Conservation (phyloP, 805 yeast genomes). For the Geotrichum ghanense region DNA sequence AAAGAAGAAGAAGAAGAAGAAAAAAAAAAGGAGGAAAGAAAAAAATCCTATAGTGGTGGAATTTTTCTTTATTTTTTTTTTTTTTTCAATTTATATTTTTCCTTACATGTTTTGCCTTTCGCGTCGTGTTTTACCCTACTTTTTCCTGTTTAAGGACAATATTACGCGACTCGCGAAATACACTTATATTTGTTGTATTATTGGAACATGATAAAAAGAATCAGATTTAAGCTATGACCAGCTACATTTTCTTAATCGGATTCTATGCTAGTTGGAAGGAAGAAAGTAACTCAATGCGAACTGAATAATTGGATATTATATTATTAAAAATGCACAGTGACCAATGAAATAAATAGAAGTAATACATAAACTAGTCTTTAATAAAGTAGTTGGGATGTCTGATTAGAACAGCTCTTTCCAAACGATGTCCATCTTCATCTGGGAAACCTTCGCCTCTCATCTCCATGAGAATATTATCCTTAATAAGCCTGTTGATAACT, state of each 20-base stretch:
- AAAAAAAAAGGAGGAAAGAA: no score
- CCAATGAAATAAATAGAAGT: not conserved
- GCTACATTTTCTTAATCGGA: no score
- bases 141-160: not conserved
- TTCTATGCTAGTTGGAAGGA: no score
- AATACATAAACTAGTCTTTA: not conserved
- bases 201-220: no score
- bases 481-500: slow-evolving; percentile 72
- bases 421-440: slow-evolving; percentile 25
- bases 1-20: not conserved
- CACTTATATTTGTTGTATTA: no score
- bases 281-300: no score
- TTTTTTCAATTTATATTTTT: not conserved
- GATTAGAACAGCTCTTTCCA: slow-evolving; percentile 18
- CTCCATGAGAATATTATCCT: slow-evolving; percentile 72
- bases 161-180: no score
- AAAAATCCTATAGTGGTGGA: no score
- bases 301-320: no score
- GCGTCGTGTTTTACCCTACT: slow-evolving; percentile 1
- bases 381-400: slow-evolving; percentile 25
- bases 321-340: no score
- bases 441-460: slow-evolving; percentile 35
- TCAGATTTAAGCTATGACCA: no score
- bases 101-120: not conserved
- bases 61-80: no score